Conservation (phyloP, 116 monocot species). For the Zostera marina region DNA sequence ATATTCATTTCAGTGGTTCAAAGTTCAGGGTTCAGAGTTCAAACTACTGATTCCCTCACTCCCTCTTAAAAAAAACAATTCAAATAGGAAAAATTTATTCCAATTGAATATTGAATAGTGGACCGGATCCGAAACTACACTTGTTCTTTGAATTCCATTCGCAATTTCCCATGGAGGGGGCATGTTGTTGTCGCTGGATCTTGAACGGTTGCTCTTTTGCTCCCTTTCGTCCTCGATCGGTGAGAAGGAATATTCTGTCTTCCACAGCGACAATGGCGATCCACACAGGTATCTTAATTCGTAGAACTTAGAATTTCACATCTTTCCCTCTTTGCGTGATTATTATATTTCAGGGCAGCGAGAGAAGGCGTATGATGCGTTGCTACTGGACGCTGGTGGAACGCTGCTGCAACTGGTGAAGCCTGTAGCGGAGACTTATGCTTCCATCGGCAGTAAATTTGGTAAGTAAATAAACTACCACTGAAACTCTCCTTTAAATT, state of each 20-base stretch:
- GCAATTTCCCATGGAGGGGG: too few relatives aligned
- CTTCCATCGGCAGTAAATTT: slow-evolving; percentile 62
- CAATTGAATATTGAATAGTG: too few relatives aligned
- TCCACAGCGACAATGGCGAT: not conserved
- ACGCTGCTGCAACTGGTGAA: slow-evolving; percentile 66
- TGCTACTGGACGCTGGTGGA: slow-evolving; percentile 89
- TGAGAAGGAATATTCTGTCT: not conserved
- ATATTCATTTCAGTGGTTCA: too few relatives aligned
- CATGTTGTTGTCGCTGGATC: slow-evolving; percentile 3
- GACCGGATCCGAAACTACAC: too few relatives aligned
- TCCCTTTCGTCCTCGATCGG: slow-evolving; percentile 8
- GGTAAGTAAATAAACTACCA: slow-evolving; percentile 11
- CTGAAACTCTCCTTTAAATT: too few relatives aligned
- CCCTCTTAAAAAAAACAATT: too few relatives aligned
- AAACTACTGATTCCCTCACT: too few relatives aligned
- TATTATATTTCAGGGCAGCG: not conserved
- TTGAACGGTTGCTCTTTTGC: slow-evolving; percentile 8
- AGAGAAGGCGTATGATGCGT: slow-evolving; percentile 47
- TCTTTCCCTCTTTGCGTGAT: not conserved
- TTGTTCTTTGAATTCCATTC: too few relatives aligned
- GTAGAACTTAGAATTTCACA: not conserved
- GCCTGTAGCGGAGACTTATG: slow-evolving; percentile 77
- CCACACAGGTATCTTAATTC: not conserved
- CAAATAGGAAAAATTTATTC: too few relatives aligned
- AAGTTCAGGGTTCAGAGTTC: too few relatives aligned